These are phyloP conservation scores for Macrolepiota fuliginosa DNA, from an alignment of 768 basidiomycete species.

Conservation along the genomic window DNA sequence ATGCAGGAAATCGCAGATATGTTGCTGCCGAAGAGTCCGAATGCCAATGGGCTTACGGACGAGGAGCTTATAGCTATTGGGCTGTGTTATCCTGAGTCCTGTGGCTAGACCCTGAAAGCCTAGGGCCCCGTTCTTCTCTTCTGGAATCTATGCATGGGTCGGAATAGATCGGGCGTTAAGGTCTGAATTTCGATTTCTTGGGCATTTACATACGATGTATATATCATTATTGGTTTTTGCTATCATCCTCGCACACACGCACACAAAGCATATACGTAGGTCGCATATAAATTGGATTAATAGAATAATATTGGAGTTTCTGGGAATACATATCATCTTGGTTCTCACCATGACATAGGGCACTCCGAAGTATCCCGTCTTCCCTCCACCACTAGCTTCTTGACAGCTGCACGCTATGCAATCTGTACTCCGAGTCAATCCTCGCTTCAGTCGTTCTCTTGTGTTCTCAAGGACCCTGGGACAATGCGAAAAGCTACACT, in stretches of 20 bases:
- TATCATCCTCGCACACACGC: not conserved
- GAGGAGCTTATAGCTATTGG: slow-evolving; percentile 7
- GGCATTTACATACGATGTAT: not conserved
- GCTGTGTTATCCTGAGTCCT: slow-evolving; percentile 1
- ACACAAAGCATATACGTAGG: not conserved
- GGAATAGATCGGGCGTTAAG: no score
- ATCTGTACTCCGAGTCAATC: not conserved
- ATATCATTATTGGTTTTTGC: not conserved
- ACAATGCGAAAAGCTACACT: not conserved
- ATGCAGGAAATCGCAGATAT: slow-evolving; percentile 6
- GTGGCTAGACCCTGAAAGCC: not conserved
- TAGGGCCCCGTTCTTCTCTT: no score
- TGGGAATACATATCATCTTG: not conserved
- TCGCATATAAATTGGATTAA: not conserved
- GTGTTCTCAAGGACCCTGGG: not conserved
- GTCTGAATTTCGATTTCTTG: not conserved
- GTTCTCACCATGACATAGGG: not conserved
- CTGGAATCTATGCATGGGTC: no score
- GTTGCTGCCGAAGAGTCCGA: not conserved
- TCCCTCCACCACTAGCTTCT: not conserved
- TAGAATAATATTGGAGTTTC: no score
- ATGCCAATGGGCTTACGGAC: not conserved
- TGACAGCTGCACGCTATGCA: not conserved
- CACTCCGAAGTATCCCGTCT: not conserved
- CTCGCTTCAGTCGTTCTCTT: not conserved